Evolutionary conservation across 495 filamentous ascomycete species (phyloP).

Genomic region (Xylaria acuta): DNA sequence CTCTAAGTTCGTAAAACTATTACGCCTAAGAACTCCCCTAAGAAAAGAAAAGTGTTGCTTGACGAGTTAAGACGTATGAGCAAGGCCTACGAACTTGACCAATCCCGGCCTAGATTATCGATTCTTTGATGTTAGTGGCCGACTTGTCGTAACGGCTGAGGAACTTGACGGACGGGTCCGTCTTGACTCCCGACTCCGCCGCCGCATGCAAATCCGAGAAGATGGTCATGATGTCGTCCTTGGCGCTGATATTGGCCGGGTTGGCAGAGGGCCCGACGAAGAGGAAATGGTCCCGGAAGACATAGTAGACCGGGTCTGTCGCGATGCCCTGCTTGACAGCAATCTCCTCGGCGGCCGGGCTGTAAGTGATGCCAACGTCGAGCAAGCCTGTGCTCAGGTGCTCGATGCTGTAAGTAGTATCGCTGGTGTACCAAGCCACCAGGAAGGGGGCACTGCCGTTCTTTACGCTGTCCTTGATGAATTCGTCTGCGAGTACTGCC

Average conservation of each 20-base stretch:
- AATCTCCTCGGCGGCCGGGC: slow-evolving; percentile 45
- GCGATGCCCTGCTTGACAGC: slow-evolving; percentile 44
- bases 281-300: slow-evolving; percentile 50
- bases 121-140: slow-evolving; percentile 57
- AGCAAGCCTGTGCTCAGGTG: slow-evolving; percentile 43
- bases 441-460: slow-evolving; percentile 42
- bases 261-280: slow-evolving; percentile 45
- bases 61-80: not conserved
- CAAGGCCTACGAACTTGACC: slow-evolving; percentile 41
- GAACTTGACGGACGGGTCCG: slow-evolving; percentile 43
- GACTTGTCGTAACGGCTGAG: slow-evolving; percentile 52
- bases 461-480: slow-evolving; percentile 43
- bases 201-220: slow-evolving; percentile 43
- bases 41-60: not conserved
- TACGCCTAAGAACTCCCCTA: not conserved
- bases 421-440: slow-evolving; percentile 49
- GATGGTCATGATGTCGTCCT: slow-evolving; percentile 36
- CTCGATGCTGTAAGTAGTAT: slow-evolving; percentile 51
- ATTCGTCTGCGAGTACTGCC: slow-evolving; percentile 47
- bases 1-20: not conserved
- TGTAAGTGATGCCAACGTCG: slow-evolving; percentile 54
- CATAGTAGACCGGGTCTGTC: slow-evolving; percentile 40
- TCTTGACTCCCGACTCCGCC: slow-evolving; percentile 31
- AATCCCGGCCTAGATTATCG: slow-evolving; percentile 50
- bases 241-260: slow-evolving; percentile 35